Percentiles rank a stretch among this genome's conserved stretches.
These are phyloP conservation scores for Naganishia cerealis DNA, from an alignment of 1,284 basidiomycete genomes.

Conservation along the genomic window DNA sequence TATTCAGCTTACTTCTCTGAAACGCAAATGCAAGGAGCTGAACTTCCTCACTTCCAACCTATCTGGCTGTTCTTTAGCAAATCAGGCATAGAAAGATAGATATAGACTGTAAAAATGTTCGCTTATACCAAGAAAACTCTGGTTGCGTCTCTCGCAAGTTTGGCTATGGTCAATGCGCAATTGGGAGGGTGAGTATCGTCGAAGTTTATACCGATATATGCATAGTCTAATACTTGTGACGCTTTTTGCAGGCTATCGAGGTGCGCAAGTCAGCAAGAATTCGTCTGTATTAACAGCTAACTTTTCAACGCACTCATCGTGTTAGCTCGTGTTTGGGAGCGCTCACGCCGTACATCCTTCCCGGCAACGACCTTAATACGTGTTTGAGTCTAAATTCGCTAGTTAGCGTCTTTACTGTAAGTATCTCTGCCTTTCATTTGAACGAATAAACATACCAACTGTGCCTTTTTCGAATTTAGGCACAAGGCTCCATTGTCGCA, in stretches of 20 bases:
- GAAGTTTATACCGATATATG: not conserved
- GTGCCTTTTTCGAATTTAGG: not conserved
- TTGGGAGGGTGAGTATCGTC: slow-evolving; percentile 12
- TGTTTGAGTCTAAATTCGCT: slow-evolving; percentile 14
- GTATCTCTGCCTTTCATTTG: not conserved
- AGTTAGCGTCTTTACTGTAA: slow-evolving; percentile 20
- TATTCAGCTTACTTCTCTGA: not conserved
- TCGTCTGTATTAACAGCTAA: not conserved
- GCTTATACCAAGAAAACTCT: slow-evolving; percentile 12
- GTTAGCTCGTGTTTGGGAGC: slow-evolving; percentile 8
- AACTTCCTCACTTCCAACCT: not conserved
- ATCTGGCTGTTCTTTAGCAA: not conserved
- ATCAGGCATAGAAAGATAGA: not conserved
- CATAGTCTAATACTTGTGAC: not conserved
- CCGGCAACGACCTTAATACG: slow-evolving; percentile 18
- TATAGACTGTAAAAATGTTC: slow-evolving; percentile 1
- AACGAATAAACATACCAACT: not conserved
- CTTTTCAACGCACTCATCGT: not conserved
- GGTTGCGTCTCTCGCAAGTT: slow-evolving; percentile 12
- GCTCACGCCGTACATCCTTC: slow-evolving; percentile 12
- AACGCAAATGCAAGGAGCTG: not conserved
- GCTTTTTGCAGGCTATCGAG: slow-evolving; percentile 3
- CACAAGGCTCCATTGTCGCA: slow-evolving; percentile 41
- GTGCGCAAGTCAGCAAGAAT: not conserved
- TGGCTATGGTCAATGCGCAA: slow-evolving; percentile 18